Evolutionary conservation across 2,329 filamentous ascomycete genomes (phyloP).

Genomic region (Botrytis squamosa): DNA sequence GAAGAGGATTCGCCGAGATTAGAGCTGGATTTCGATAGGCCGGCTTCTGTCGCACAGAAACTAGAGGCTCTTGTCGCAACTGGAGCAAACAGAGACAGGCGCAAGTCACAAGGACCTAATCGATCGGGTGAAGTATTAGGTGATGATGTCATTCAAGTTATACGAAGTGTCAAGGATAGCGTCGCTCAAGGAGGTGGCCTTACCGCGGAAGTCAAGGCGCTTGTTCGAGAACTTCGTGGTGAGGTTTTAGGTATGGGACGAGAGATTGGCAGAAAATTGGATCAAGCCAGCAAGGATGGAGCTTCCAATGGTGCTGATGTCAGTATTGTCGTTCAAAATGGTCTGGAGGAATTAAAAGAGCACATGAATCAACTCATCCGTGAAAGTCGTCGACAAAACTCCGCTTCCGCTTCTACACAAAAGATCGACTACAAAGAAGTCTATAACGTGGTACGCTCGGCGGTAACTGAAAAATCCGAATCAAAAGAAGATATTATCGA

Average conservation of each 20-base stretch:
- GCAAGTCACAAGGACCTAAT: slow-evolving; percentile 11
- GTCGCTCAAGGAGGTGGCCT: slow-evolving; percentile 84
- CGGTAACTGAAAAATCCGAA: slow-evolving; percentile 56
- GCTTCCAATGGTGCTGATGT: slow-evolving; percentile 56
- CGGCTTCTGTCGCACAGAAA: slow-evolving; percentile 38
- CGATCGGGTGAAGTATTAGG: slow-evolving; percentile 54
- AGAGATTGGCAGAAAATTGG: slow-evolving; percentile 83
- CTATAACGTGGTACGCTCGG: slow-evolving; percentile 78
- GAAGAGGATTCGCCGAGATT: slow-evolving; percentile 38
- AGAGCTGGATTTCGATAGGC: slow-evolving; percentile 42
- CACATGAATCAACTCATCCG: slow-evolving; percentile 79
- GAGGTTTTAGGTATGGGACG: slow-evolving; percentile 94
- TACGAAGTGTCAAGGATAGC: slow-evolving; percentile 87
- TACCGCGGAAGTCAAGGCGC: slow-evolving; percentile 86
- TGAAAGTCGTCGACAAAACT: slow-evolving; percentile 69
- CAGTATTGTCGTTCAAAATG: slow-evolving; percentile 73
- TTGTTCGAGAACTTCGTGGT: slow-evolving; percentile 84
- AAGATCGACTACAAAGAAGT: slow-evolving; percentile 75
- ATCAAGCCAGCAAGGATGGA: slow-evolving; percentile 58
- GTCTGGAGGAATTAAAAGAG: slow-evolving; percentile 76
- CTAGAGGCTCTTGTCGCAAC: slow-evolving; percentile 35
- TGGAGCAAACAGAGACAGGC: slow-evolving; percentile 35
- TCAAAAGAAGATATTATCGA: slow-evolving; percentile 80
- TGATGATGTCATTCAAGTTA: slow-evolving; percentile 78
- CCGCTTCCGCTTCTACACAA: slow-evolving; percentile 61